A percentile compares a stretch with the other conserved stretches of the same genome.
phyloP scores from a whole-genome alignment of 768 basidiomycete genomes.

The Gyrodon lividus region DNA sequence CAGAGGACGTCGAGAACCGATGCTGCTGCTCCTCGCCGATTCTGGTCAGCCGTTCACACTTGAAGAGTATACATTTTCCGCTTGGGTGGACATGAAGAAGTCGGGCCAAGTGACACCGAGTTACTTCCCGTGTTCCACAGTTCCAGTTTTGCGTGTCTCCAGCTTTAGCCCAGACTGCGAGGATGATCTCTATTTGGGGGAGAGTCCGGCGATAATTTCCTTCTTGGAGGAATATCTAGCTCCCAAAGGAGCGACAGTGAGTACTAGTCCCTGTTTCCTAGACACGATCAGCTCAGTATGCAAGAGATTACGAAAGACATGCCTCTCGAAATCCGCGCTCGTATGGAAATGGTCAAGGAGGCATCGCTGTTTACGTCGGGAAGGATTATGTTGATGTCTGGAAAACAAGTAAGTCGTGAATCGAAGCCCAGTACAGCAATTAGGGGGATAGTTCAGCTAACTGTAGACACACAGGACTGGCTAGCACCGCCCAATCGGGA shows the following conservation, averaged over 20 bases:
- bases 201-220: slow-evolving; percentile 9
- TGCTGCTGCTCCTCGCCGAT: slow-evolving; percentile 9
- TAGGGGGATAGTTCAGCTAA: neutral
- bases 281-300: neutral
- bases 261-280: neutral
- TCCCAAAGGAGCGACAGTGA: neutral
- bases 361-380: slow-evolving; percentile 24
- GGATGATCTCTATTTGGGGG: slow-evolving; percentile 5
- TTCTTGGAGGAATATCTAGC: slow-evolving; percentile 7
- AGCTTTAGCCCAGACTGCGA: neutral
- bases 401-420: slow-evolving; percentile 10
- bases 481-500: slow-evolving; percentile 19
- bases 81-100: slow-evolving; percentile 5
- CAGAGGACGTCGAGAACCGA: slow-evolving; percentile 11
- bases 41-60: slow-evolving; percentile 6
- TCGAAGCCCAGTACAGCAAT: neutral
- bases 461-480: slow-evolving; percentile 17
- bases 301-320: slow-evolving; percentile 8
- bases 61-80: neutral
- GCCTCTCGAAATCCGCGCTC: slow-evolving; percentile 15
- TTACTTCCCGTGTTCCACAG: slow-evolving; percentile 4
- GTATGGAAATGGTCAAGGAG: slow-evolving; percentile 22
- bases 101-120: slow-evolving; percentile 1
- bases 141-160: slow-evolving; percentile 7
- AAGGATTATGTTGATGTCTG: slow-evolving; percentile 2